Conservation (phyloP, 768 basidiomycete genomes). For the Vararia minispora region DNA sequence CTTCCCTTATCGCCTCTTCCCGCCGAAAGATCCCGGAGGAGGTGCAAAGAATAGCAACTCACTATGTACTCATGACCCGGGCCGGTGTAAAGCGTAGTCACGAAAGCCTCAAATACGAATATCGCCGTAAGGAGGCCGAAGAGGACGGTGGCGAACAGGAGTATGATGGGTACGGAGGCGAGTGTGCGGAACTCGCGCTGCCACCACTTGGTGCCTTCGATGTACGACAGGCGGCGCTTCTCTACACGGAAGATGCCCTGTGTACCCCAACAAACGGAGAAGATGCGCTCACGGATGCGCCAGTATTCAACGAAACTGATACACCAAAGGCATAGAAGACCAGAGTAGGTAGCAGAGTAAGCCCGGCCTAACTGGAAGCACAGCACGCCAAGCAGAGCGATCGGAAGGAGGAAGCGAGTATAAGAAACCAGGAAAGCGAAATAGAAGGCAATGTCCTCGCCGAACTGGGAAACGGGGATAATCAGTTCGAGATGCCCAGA, state of each 20-base stretch:
- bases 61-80: slow-evolving; percentile 74
- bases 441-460: slow-evolving; percentile 76
- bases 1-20: too few species aligned
- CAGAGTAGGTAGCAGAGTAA: slow-evolving; percentile 71
- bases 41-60: too few species aligned
- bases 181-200: slow-evolving; percentile 55
- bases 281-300: slow-evolving; percentile 73
- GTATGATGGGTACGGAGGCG: slow-evolving; percentile 60
- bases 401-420: slow-evolving; percentile 67
- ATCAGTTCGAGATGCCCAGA: slow-evolving; percentile 7
- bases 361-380: slow-evolving; percentile 62
- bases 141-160: slow-evolving; percentile 61
- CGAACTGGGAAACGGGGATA: slow-evolving; percentile 36
- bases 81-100: slow-evolving; percentile 80
- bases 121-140: slow-evolving; percentile 66
- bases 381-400: slow-evolving; percentile 56
- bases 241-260: slow-evolving; percentile 71
- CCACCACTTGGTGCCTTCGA: slow-evolving; percentile 55
- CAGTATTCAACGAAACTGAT: slow-evolving; percentile 86
- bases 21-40: too few species aligned
- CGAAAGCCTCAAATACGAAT: slow-evolving; percentile 84
- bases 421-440: slow-evolving; percentile 84
- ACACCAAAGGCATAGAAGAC: slow-evolving; percentile 73
- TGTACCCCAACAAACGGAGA: slow-evolving; percentile 78
- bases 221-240: slow-evolving; percentile 51